phyloP scores from a whole-genome alignment of 2,329 filamentous ascomycete species.

The Endothia cerciana region DNA sequence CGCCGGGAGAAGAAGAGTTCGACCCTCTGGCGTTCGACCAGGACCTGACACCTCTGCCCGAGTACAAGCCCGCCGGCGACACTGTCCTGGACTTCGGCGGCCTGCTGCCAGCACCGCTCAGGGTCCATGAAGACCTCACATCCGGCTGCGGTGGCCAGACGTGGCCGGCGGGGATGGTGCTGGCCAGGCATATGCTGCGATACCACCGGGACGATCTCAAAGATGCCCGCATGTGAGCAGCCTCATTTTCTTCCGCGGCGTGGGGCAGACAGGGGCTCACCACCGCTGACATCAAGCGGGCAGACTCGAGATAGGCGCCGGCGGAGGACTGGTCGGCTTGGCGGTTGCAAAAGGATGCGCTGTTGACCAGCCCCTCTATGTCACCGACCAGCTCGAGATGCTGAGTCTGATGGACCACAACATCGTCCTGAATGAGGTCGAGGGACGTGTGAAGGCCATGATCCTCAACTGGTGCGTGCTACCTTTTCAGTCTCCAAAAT shows the following conservation, averaged over 20 bases:
- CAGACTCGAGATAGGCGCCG: conserved; percentile 89
- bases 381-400: conserved; percentile 92
- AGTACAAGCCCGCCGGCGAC: conserved; percentile 58
- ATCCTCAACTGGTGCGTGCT: conserved; percentile 78
- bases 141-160: conserved; percentile 91
- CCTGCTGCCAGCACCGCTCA: conserved; percentile 69
- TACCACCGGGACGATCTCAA: conserved; percentile 67
- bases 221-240: conserved; percentile 75
- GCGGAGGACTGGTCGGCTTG: conserved; percentile 82
- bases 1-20: conserved; percentile 41
- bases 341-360: conserved; percentile 61
- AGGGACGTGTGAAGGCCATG: conserved; percentile 63
- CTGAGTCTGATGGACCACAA: conserved; percentile 84
- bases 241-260: conserved; percentile 31
- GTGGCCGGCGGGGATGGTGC: conserved; percentile 91
- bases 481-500: background rate
- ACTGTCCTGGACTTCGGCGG: conserved; percentile 70
- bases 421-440: conserved; percentile 76
- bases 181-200: conserved; percentile 83
- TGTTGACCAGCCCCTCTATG: conserved; percentile 62
- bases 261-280: background rate
- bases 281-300: conserved; percentile 17
- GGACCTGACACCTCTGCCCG: conserved; percentile 62
- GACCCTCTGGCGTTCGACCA: conserved; percentile 56
- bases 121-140: conserved; percentile 81